phyloP scores from a whole-genome alignment of 305 asterid species.

The Fraxinus floribunda region DNA sequence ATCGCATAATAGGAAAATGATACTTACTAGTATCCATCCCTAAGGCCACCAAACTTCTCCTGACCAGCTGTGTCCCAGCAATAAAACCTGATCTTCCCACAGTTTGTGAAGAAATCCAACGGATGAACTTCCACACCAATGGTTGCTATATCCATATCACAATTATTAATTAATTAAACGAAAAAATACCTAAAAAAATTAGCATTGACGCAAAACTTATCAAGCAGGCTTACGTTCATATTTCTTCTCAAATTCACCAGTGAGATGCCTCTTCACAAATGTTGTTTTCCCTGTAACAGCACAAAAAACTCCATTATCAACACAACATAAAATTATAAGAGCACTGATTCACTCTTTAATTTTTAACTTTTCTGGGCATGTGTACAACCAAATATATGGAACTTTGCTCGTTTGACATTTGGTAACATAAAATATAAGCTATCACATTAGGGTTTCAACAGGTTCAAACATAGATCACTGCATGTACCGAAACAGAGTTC shows the following conservation, averaged over 20 bases:
- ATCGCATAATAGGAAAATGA: not conserved
- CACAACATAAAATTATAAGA: not conserved
- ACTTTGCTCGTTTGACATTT: not conserved
- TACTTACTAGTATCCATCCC: slow-evolving; percentile 80
- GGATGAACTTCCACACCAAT: slow-evolving; percentile 81
- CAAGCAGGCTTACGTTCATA: slow-evolving; percentile 47
- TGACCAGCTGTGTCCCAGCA: slow-evolving; percentile 91
- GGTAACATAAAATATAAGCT: not conserved
- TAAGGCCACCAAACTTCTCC: slow-evolving; percentile 72
- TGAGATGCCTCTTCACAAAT: slow-evolving; percentile 71
- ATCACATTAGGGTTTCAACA: not conserved
- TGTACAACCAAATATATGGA: not conserved
- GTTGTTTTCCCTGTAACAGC: slow-evolving; percentile 55
- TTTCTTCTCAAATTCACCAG: slow-evolving; percentile 76
- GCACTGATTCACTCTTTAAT: not conserved
- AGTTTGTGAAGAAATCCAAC: slow-evolving; percentile 61
- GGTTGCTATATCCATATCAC: slow-evolving; percentile 40
- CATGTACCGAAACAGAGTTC: not conserved
- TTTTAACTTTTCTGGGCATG: not conserved
- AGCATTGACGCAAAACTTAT: not conserved
- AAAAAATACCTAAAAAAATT: not conserved
- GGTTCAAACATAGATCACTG: not conserved
- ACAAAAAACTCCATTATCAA: not conserved
- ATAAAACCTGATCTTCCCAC: slow-evolving; percentile 65
- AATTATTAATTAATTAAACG: not conserved